Base-by-base conservation (phyloP, 2,329 filamentous ascomycete genomes). In the Ophiostoma sp. region DNA sequence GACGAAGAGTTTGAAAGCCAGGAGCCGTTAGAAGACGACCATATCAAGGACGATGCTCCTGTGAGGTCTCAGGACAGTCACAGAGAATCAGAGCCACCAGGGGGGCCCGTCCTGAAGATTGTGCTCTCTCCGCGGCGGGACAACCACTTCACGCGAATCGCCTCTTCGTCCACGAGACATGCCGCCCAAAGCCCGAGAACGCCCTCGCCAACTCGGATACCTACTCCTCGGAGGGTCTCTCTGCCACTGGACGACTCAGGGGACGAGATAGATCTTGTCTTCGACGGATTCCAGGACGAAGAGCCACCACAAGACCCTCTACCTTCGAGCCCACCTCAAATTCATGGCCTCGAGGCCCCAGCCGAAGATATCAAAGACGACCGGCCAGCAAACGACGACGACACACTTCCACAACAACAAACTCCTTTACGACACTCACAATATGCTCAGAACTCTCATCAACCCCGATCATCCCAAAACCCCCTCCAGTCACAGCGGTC, bases 1-100 rank as follows among this genome's bases (percentile, higher is more conserved):
- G 82, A 84, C 77, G 82, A 84, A 79, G 80, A 79, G 3, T 79
- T 82, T 77, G 81, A 83, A 75, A 82, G 79, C 72, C 79, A 82
- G 61, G 74, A 74, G 17, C 50, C 66, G 25, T 64, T 59, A 12
- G 72, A 69, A 11, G 68, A 63, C 50, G 57, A 66, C 28, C 22
- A 36, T 2, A 45, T 39, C 28, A 45, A 64, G 39, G 19, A 52
- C 11, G 19, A 33, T 19, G 36, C 61, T 45, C 7, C n/a, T 45
- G 61, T 28, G 12, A 17, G 45, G 36, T 17, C 36, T 19, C 61
- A 42, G 48, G 25, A 25, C 8, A 36, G 3, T 12, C 19, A 25
- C 9, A 17, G 28, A 17, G 12, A n/a, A 7, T 39, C 28, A 50
- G 28, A 25, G 15, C 11, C 9, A 22, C 39, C 69, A 59, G 52